Evolutionary conservation across 805 yeast genomes (phyloP).

Genomic region (Candida ponderosae): DNA sequence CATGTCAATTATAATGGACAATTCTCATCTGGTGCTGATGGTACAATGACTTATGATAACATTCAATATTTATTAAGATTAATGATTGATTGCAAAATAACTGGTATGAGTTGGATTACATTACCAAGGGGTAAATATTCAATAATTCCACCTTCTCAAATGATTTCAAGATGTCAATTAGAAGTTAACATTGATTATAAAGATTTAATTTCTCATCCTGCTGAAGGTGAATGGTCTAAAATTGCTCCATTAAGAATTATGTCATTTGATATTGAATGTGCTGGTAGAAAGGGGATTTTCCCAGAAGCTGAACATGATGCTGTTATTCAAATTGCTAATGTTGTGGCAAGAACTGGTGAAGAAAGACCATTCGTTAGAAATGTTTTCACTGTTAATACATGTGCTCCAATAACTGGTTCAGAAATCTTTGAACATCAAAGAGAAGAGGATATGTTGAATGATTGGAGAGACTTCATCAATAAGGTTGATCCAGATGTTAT

Average conservation of each 20-base stretch:
- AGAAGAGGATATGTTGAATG: conserved; percentile 76
- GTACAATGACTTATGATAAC: conserved; percentile 75
- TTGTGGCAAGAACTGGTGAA: conserved; percentile 79
- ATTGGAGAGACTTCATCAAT: conserved; percentile 82
- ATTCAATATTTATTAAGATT: conserved; percentile 77
- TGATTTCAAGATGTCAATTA: conserved; percentile 74
- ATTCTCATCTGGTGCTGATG: conserved; percentile 47
- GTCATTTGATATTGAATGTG: conserved; percentile 97
- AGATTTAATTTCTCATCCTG: conserved; percentile 68
- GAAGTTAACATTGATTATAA: conserved; percentile 67
- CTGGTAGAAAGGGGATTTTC: conserved; percentile 93
- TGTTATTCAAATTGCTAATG: conserved; percentile 95
- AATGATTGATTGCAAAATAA: conserved; percentile 88
- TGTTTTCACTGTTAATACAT: conserved; percentile 87
- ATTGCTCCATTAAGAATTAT: conserved; percentile 90
- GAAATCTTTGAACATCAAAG: conserved; percentile 69
- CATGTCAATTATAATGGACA: conserved; percentile 57
- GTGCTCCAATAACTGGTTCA: conserved; percentile 91
- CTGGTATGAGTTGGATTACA: conserved; percentile 97
- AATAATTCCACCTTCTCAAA: conserved; percentile 29
- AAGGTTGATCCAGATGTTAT: conserved; percentile 91
- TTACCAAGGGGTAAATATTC: conserved; percentile 69
- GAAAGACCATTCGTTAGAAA: conserved; percentile 86
- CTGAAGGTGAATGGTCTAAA: conserved; percentile 91
- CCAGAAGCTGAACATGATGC: conserved; percentile 94